Evolutionary conservation across 2,329 filamentous ascomycete species (phyloP), one percentile per base, ranked within the genome.

Genomic region (Chaetomiaceae sp.): DNA sequence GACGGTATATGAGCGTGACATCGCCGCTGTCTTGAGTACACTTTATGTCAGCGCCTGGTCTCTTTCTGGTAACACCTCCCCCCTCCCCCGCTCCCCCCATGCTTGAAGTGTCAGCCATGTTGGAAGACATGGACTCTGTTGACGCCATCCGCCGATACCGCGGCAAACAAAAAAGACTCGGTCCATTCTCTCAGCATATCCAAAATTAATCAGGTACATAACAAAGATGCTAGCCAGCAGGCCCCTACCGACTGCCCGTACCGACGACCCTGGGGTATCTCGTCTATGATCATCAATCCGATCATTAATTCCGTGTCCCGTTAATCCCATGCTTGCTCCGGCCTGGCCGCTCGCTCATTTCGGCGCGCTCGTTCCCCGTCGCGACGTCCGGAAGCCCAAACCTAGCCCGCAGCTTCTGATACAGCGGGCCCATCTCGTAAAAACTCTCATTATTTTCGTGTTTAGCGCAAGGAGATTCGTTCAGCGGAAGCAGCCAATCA

Each of bases 401-500:
- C 51, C 76, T 68, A 42, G 65, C 69, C 60, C 78, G 80, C 51
- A 89, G 64, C 25, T 75, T 66, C 27, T 78, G 70, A 3, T 92
- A 75, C 3, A 82, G 73, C 4, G 77, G 77, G 0, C 87, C 87
- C 62, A 88, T 73, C 13, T 78, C 75, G 65, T 87, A 95, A 53
- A 88, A 81, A 62, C 87, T 85, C 56, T 80, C 76, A 54, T 75
- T 74, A 59, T 75, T 78, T 42, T 82, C 82, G 62, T 91, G 87
- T 48, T 80, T 78, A 46, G 78, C 78, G 67, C 87, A 92, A 0
- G 92, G 92, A 4, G 87, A 90, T 54, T 80, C 77, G 52, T 76
- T 81, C 30, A 95, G 67, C 0, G 92, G 92, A 1, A 96, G 70
- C 11, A 96, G 65, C 91, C 91, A 97, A 55, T 96, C 87, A 13